phyloP scores from a whole-genome alignment of 2,329 filamentous ascomycete genomes.

The Aureobasidium subglaciale region DNA sequence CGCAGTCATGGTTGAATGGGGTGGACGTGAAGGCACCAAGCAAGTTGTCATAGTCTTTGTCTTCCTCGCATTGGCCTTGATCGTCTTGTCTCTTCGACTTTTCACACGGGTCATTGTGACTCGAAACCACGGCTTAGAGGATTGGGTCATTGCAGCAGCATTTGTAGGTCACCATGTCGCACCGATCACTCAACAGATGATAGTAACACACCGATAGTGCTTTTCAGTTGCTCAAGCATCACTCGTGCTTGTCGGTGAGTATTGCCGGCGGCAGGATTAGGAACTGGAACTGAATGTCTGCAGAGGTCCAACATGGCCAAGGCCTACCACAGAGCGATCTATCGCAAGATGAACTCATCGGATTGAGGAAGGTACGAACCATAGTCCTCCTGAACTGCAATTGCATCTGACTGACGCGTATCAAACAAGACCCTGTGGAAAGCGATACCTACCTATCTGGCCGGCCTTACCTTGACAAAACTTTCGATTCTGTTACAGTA shows the following conservation, averaged over 20 bases:
- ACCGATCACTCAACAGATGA: background rate
- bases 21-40: background rate
- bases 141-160: conserved; percentile 14
- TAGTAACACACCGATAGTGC: background rate
- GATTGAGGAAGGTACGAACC: background rate
- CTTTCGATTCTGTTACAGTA: conserved; percentile 43
- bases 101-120: conserved; percentile 14
- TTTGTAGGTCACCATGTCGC: background rate
- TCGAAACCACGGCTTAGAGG: conserved; percentile 15
- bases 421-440: conserved; percentile 15
- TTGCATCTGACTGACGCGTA: background rate
- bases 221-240: conserved; percentile 6
- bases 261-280: no score
- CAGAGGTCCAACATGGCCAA: conserved; percentile 5
- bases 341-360: background rate
- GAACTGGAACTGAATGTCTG: background rate
- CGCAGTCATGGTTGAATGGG: background rate
- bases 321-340: background rate
- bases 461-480: conserved; percentile 35
- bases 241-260: background rate
- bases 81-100: conserved; percentile 15
- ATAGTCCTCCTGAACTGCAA: background rate
- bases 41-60: conserved; percentile 9
- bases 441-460: conserved; percentile 35
- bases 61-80: conserved; percentile 9